Evolutionary conservation across 1,284 basidiomycete species (phyloP).

Genomic region (Salmacisia buchloeana): DNA sequence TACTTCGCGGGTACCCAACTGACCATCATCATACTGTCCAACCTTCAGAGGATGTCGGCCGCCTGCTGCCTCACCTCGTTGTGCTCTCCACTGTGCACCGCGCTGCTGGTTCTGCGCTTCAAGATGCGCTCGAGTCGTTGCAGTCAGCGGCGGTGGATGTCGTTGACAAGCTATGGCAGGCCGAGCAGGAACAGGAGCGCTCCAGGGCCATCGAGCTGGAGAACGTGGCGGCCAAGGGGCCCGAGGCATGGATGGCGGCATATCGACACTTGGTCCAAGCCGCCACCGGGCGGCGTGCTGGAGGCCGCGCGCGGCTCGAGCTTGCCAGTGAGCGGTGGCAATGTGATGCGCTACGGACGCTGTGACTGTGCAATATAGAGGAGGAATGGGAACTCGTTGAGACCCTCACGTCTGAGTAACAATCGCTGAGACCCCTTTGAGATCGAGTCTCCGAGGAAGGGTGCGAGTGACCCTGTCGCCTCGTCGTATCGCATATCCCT

Average conservation of each 20-base stretch:
- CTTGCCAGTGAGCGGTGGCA: neutral
- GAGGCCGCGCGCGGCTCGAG: neutral
- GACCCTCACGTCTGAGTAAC: neutral
- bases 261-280: neutral
- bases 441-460: too few relatives aligned
- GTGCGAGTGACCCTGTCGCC: too few relatives aligned
- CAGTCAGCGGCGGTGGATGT: constrained; percentile 20
- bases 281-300: neutral
- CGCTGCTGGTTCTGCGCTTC: constrained; percentile 20
- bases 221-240: neutral
- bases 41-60: constrained; percentile 15
- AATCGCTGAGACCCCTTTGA: too few relatives aligned
- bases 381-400: neutral
- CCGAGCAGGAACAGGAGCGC: neutral
- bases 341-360: neutral
- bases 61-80: constrained; percentile 29
- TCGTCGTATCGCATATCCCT: too few relatives aligned
- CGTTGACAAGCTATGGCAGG: constrained; percentile 16
- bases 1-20: neutral
- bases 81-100: constrained; percentile 17
- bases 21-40: neutral
- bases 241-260: constrained; percentile 1
- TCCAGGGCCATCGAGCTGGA: neutral
- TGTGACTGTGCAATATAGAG: neutral
- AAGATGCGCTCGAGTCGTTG: constrained; percentile 18